A percentile compares a stretch with the other conserved stretches of the same genome.
phyloP scores from a whole-genome alignment of 73 alveolate species.

The Paramecium tetraurelia region DNA sequence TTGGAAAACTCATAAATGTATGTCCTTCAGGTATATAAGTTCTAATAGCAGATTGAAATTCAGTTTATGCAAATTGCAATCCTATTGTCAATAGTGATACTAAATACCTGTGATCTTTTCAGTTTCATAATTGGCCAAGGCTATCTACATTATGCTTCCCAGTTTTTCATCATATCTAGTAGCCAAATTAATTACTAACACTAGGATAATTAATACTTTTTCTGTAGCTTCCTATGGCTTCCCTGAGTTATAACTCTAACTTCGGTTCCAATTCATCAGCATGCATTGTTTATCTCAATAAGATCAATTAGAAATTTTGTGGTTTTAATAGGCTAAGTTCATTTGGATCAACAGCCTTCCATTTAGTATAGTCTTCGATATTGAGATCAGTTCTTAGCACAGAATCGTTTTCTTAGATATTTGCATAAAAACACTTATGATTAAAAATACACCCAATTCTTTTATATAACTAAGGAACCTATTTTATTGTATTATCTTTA shows the following conservation, averaged over 20 bases:
- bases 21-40: conserved; percentile 82
- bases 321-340: background rate
- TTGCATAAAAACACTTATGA: conserved; percentile 60
- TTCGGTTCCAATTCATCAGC: conserved; percentile 42
- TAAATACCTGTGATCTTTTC: conserved; percentile 64
- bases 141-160: conserved; percentile 68
- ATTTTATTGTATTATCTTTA: background rate
- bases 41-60: conserved; percentile 74
- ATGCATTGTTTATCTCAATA: background rate
- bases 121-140: conserved; percentile 74
- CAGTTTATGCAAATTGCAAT: conserved; percentile 68
- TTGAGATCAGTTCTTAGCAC: conserved; percentile 69
- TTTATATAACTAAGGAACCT: conserved; percentile 32
- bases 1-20: conserved; percentile 85
- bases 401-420: conserved; percentile 73
- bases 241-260: background rate
- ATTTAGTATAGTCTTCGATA: conserved; percentile 71
- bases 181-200: conserved; percentile 8
- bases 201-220: background rate
- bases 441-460: conserved; percentile 43
- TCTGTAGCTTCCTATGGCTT: conserved; percentile 46
- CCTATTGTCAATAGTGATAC: background rate
- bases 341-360: conserved; percentile 76
- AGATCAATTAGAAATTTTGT: background rate
- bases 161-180: conserved; percentile 73